Percentiles rank a stretch among this genome's conserved stretches.
Evolutionary conservation across 768 basidiomycete genomes (phyloP).

Genomic region (Pulveroboletus sp.): DNA sequence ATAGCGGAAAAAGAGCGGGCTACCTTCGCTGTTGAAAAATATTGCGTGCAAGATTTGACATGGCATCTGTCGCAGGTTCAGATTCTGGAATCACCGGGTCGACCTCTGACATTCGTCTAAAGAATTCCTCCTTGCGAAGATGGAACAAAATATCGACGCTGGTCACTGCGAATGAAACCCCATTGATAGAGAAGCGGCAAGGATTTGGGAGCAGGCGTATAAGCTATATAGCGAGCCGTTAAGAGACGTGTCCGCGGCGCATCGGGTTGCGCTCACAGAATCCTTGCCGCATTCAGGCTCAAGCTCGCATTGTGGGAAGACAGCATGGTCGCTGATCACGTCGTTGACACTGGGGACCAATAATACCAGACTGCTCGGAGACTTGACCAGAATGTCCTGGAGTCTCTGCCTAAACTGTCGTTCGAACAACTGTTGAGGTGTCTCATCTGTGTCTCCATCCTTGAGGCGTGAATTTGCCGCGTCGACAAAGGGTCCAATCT

Average conservation of each 20-base stretch:
- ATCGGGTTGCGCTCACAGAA: slow-evolving; percentile 40
- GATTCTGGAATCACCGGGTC: slow-evolving; percentile 44
- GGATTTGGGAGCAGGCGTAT: slow-evolving; percentile 86
- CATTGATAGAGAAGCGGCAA: slow-evolving; percentile 79
- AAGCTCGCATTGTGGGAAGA: slow-evolving; percentile 79
- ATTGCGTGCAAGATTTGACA: slow-evolving; percentile 76
- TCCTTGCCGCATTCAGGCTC: slow-evolving; percentile 41
- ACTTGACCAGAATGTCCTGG: slow-evolving; percentile 50
- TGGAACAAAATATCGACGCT: slow-evolving; percentile 90
- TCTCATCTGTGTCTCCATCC: slow-evolving; percentile 64
- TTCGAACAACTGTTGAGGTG: slow-evolving; percentile 66
- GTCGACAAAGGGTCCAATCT: slow-evolving; percentile 95
- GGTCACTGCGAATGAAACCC: slow-evolving; percentile 70
- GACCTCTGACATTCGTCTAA: slow-evolving; percentile 62
- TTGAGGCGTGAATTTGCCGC: slow-evolving; percentile 68
- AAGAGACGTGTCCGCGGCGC: neutral
- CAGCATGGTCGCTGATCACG: slow-evolving; percentile 70
- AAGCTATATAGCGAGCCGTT: slow-evolving; percentile 43
- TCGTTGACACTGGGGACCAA: slow-evolving; percentile 84
- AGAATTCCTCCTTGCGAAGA: slow-evolving; percentile 77
- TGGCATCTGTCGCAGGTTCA: slow-evolving; percentile 58
- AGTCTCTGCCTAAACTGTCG: slow-evolving; percentile 58
- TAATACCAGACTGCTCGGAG: slow-evolving; percentile 68
- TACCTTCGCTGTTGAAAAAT: slow-evolving; percentile 86
- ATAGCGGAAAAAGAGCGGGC: slow-evolving; percentile 1